phyloP scores from a whole-genome alignment of 2,329 filamentous ascomycete species.

The Aspergillus pseudoglaucus region DNA sequence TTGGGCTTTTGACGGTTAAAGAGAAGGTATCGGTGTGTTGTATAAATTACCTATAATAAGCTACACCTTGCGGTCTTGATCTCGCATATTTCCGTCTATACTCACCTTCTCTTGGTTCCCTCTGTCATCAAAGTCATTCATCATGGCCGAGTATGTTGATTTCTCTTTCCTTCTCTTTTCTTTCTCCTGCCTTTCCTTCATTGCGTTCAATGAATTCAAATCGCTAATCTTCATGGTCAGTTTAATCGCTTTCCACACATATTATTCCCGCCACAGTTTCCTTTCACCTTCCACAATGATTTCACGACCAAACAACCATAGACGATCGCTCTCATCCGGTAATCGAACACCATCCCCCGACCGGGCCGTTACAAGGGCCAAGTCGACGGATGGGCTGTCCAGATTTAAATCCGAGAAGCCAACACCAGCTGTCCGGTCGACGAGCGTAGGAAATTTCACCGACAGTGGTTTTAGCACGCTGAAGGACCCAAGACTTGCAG shows the following conservation, averaged over 20 bases:
- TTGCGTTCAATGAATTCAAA: not conserved
- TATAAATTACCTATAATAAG: not conserved
- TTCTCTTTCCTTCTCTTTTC: not conserved
- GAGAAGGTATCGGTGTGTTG: not conserved
- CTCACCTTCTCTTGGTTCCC: constrained; percentile 12
- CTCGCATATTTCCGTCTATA: constrained; percentile 1
- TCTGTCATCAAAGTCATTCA: constrained; percentile 19
- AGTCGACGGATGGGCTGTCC: constrained; percentile 38
- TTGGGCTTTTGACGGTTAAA: constrained; percentile 12
- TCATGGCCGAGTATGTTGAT: constrained; percentile 35
- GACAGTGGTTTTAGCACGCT: constrained; percentile 42
- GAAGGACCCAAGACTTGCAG: constrained; percentile 37
- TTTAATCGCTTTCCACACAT: constrained; percentile 34
- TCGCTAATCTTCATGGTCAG: constrained; percentile 18
- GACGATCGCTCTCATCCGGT: constrained; percentile 32
- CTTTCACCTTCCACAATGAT: constrained; percentile 34
- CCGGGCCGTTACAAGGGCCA: constrained; percentile 37
- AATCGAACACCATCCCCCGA: constrained; percentile 29
- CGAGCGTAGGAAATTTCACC: constrained; percentile 25
- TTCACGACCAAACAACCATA: constrained; percentile 28
- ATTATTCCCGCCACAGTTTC: constrained; percentile 28
- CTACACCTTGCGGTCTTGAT: not conserved
- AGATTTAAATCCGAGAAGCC: constrained; percentile 26
- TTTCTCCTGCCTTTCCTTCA: not conserved
- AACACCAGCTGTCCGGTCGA: constrained; percentile 14